These are phyloP conservation scores for Colletotrichum higginsianum DNA, from an alignment of 2,329 filamentous ascomycete species.

Conservation along the genomic window DNA sequence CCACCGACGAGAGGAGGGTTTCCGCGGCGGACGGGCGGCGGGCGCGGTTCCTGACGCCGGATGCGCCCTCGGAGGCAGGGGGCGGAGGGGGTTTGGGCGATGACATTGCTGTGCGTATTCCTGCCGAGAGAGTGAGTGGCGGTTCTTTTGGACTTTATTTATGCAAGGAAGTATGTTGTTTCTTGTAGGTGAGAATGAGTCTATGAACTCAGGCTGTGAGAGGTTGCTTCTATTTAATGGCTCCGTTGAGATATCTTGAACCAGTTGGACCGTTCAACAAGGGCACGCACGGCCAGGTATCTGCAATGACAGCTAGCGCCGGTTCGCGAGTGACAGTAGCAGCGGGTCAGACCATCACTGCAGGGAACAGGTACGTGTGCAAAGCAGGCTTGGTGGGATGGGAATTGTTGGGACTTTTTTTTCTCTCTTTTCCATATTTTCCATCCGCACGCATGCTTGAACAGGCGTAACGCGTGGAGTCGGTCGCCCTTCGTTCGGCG, in stretches of 20 bases:
- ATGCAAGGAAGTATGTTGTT: no score
- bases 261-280: neutral
- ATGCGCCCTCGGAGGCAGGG: neutral
- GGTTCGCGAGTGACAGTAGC: neutral
- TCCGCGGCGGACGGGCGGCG: neutral
- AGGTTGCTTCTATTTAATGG: neutral
- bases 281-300: neutral
- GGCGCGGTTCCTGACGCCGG: slow-evolving; percentile 30
- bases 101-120: neutral
- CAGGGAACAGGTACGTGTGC: slow-evolving; percentile 1
- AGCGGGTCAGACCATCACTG: slow-evolving; percentile 4
- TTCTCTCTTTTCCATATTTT: neutral
- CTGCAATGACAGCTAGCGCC: neutral
- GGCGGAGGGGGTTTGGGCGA: neutral
- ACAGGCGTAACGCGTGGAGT: no score
- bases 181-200: neutral
- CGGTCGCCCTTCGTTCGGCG: slow-evolving; percentile 4
- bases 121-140: neutral
- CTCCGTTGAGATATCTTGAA: neutral
- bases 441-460: slow-evolving; percentile 11
- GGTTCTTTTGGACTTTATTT: no score
- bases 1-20: slow-evolving; percentile 47
- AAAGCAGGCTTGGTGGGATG: slow-evolving; percentile 7
- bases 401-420: slow-evolving; percentile 16
- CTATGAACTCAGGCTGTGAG: neutral